A percentile compares a stretch with the other conserved stretches of the same genome.
Evolutionary conservation across 2,329 filamentous ascomycete genomes (phyloP).

Genomic region (Fusarium anthophilum): DNA sequence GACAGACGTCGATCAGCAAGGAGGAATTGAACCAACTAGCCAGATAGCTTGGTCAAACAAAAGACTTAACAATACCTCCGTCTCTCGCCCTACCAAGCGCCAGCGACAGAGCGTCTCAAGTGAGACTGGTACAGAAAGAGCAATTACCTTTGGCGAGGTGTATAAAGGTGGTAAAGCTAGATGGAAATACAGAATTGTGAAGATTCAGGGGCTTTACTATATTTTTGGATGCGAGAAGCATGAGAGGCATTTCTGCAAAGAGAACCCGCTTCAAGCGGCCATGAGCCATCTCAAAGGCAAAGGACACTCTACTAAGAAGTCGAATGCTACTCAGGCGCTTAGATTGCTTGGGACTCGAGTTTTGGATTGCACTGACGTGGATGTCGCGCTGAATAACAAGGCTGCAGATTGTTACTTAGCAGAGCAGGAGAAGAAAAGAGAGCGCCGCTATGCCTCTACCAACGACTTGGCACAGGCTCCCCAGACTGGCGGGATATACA

Average conservation of each 20-base stretch:
- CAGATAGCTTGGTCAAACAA: rapidly evolving
- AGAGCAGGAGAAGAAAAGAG: neutral
- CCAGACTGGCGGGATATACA: neutral
- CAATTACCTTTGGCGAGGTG: rapidly evolving
- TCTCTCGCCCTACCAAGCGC: neutral
- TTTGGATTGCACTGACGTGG: rapidly evolving
- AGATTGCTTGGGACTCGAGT: neutral
- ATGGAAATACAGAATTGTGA: neutral
- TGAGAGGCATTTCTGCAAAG: rapidly evolving
- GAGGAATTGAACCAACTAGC: rapidly evolving
- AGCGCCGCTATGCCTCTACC: neutral
- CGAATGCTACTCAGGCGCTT: rapidly evolving
- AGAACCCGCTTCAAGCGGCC: rapidly evolving
- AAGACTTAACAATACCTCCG: rapidly evolving
- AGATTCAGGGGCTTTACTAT: rapidly evolving
- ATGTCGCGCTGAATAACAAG: rapidly evolving
- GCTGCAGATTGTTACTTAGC: neutral
- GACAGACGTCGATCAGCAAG: neutral
- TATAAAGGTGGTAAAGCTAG: neutral
- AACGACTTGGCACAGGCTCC: rapidly evolving
- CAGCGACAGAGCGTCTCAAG: neutral
- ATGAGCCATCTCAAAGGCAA: neutral
- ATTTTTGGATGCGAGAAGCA: neutral
- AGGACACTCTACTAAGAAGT: rapidly evolving
- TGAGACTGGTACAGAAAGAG: rapidly evolving